phyloP scores from a whole-genome alignment of 177 flowering plant genomes.

The Tripterygium wilfordii region DNA sequence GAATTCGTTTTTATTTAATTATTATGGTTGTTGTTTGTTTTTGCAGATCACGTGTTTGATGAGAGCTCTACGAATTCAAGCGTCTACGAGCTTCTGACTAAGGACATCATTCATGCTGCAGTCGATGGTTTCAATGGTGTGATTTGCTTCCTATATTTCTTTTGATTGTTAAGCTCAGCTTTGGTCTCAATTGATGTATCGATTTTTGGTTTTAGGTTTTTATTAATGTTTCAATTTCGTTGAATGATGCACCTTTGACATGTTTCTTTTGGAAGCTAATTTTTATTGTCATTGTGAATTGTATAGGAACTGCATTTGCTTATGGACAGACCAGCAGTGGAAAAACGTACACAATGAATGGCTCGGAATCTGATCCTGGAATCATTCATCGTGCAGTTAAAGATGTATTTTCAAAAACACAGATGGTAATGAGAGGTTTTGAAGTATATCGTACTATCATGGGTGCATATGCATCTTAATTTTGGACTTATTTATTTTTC shows the following conservation, averaged over 20 bases:
- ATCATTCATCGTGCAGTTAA: constrained; percentile 71
- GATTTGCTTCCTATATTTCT: background rate
- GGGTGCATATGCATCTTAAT: background rate
- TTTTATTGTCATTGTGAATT: background rate
- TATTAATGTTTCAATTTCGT: background rate
- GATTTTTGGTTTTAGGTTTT: background rate
- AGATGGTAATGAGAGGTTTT: constrained; percentile 35
- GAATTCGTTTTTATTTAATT: background rate
- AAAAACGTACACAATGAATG: constrained; percentile 97
- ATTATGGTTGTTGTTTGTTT: background rate
- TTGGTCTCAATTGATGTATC: background rate
- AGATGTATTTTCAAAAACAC: constrained; percentile 63
- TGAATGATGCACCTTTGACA: background rate
- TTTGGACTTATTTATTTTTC: constrained; percentile 4
- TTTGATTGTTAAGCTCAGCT: background rate
- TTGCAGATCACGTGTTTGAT: constrained; percentile 84
- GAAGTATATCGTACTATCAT: background rate
- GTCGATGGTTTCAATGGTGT: constrained; percentile 94
- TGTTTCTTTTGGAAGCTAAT: background rate
- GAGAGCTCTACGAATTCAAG: constrained; percentile 52
- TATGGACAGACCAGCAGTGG: constrained; percentile 99
- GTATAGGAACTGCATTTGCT: constrained; percentile 94
- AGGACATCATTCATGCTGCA: constrained; percentile 77
- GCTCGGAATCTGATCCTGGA: constrained; percentile 82
- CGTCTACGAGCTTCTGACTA: constrained; percentile 74